These are phyloP conservation scores for Fusarium irregulare DNA, from an alignment of 2,329 filamentous ascomycete species.

Conservation along the genomic window DNA sequence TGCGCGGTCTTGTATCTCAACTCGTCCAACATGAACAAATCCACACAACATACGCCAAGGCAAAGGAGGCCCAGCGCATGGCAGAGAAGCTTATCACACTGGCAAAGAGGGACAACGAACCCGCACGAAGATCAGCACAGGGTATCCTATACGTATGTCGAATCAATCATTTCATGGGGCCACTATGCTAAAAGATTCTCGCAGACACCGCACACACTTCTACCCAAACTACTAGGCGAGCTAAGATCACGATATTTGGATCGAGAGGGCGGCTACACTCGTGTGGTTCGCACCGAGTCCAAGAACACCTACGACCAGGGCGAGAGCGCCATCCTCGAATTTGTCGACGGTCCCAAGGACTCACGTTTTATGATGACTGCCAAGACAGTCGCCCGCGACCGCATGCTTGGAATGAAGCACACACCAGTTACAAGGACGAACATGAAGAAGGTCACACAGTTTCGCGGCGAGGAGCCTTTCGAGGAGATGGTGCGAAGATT, in stretches of 20 bases:
- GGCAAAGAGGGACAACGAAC: slow-evolving; percentile 92
- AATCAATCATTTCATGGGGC: not conserved
- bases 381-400: slow-evolving; percentile 77
- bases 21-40: slow-evolving; percentile 94
- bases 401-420: slow-evolving; percentile 65
- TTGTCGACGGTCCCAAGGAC: slow-evolving; percentile 94
- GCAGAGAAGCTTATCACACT: slow-evolving; percentile 95
- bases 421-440: slow-evolving; percentile 82
- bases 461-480: slow-evolving; percentile 75
- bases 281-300: slow-evolving; percentile 91
- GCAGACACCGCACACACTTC: slow-evolving; percentile 73
- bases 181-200: slow-evolving; percentile 19
- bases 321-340: slow-evolving; percentile 88
- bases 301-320: slow-evolving; percentile 87
- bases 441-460: slow-evolving; percentile 85
- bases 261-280: slow-evolving; percentile 92
- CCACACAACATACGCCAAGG: slow-evolving; percentile 94
- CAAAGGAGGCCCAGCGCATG: slow-evolving; percentile 93
- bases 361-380: slow-evolving; percentile 96
- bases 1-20: slow-evolving; percentile 95
- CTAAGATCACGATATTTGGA: slow-evolving; percentile 81
- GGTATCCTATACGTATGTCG: slow-evolving; percentile 84
- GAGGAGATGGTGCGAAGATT: slow-evolving; percentile 69
- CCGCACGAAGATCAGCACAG: slow-evolving; percentile 78
- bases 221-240: slow-evolving; percentile 89